Evolutionary conservation across 495 filamentous ascomycete genomes (phyloP).

Genomic region (Penicillium mononematosum): DNA sequence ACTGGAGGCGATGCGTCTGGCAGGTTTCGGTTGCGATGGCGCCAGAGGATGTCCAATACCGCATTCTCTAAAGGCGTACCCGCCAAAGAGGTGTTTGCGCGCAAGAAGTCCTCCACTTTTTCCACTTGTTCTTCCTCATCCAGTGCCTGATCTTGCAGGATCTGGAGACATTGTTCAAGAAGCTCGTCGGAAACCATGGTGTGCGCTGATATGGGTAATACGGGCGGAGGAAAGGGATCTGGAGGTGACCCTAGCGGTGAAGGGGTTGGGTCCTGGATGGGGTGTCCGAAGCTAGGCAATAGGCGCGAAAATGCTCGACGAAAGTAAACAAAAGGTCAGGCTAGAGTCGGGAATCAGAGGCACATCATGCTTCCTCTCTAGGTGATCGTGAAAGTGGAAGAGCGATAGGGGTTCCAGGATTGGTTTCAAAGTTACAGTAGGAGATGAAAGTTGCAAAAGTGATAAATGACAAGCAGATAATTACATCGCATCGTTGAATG

Average conservation of each 20-base stretch:
- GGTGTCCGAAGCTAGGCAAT: background rate
- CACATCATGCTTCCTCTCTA: background rate
- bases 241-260: conserved; percentile 2
- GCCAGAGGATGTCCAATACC: conserved; percentile 88
- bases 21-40: conserved; percentile 74
- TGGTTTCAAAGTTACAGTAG: conserved; percentile 14
- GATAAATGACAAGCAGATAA: conserved; percentile 16
- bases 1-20: conserved; percentile 74
- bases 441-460: conserved; percentile 16
- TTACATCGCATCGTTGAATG: conserved; percentile 40
- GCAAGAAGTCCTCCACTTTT: conserved; percentile 81
- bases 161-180: conserved; percentile 83
- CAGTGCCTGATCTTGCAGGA: conserved; percentile 76
- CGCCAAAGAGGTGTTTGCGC: conserved; percentile 70
- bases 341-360: background rate
- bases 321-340: background rate
- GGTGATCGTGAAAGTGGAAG: conserved; percentile 6
- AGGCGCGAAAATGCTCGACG: background rate
- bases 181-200: conserved; percentile 88
- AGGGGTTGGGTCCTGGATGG: background rate
- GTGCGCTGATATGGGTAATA: conserved; percentile 8
- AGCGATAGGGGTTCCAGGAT: conserved; percentile 8
- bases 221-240: conserved; percentile 13
- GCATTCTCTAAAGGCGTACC: conserved; percentile 85
- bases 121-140: conserved; percentile 97